Percentiles rank a stretch among this genome's conserved stretches.
Evolutionary conservation across 2,329 filamentous ascomycete genomes (phyloP).

Genomic region (Fusarium verrucosum): DNA sequence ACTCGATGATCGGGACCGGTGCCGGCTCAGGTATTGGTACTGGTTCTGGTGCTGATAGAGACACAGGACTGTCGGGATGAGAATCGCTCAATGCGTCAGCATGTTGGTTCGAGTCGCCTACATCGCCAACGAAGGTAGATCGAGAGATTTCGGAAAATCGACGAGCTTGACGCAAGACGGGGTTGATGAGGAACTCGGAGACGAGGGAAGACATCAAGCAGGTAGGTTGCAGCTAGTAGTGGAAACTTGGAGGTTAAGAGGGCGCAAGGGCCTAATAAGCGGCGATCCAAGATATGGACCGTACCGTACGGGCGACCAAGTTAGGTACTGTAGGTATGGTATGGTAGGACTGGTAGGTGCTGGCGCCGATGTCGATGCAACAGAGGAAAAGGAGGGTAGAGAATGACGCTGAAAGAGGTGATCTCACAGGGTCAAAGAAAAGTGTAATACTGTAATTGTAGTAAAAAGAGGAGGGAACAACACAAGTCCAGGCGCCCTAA

Average conservation of each 20-base stretch:
- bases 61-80: constrained; percentile 31
- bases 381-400: constrained; percentile 7
- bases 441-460: constrained; percentile 2
- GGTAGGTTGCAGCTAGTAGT: neutral
- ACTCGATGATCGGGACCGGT: constrained; percentile 35
- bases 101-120: constrained; percentile 44
- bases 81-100: constrained; percentile 36
- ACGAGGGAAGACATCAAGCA: constrained; percentile 68
- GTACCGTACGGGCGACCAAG: constrained; percentile 17
- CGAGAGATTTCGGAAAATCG: constrained; percentile 66
- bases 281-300: constrained; percentile 25
- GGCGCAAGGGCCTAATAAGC: constrained; percentile 28
- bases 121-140: constrained; percentile 50
- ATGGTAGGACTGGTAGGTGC: too few relatives aligned
- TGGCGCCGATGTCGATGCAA: constrained; percentile 15
- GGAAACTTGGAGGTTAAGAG: constrained; percentile 17
- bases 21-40: constrained; percentile 21
- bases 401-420: constrained; percentile 1
- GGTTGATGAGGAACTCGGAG: constrained; percentile 72
- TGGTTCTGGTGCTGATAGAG: constrained; percentile 14
- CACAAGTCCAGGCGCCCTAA: constrained; percentile 15
- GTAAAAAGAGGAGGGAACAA: constrained; percentile 14
- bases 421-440: constrained; percentile 8
- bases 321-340: constrained; percentile 1
- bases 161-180: constrained; percentile 71